Evolutionary conservation across 352 stramenopile species (phyloP).

Genomic region (Saprolegnia diclina): DNA sequence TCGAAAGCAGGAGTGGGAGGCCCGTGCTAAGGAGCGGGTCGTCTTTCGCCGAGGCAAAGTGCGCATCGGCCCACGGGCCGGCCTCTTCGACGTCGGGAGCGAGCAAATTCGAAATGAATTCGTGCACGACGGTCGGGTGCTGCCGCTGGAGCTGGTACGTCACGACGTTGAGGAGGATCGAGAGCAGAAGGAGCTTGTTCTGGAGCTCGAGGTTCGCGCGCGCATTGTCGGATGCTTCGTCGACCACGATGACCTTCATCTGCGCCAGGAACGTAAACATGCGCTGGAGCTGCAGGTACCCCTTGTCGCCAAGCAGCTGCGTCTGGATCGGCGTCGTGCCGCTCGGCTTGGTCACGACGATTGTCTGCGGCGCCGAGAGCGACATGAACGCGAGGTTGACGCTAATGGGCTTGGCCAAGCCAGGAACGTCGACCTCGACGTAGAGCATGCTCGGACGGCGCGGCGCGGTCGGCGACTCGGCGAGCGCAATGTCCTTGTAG

Average conservation of each 20-base stretch:
- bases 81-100: constrained; percentile 41
- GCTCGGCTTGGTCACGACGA: constrained; percentile 51
- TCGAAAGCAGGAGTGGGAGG: constrained; percentile 63
- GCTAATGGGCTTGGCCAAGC: constrained; percentile 61
- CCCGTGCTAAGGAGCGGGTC: constrained; percentile 49
- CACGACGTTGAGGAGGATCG: constrained; percentile 79
- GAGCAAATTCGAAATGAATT: constrained; percentile 40
- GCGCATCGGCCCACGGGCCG: constrained; percentile 47
- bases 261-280: constrained; percentile 80
- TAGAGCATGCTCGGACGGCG: constrained; percentile 73
- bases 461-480: constrained; percentile 39
- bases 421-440: constrained; percentile 69
- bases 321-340: constrained; percentile 41
- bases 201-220: constrained; percentile 68
- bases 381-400: constrained; percentile 81
- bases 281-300: constrained; percentile 82
- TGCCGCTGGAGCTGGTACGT: constrained; percentile 71
- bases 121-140: constrained; percentile 38
- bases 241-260: constrained; percentile 62
- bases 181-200: constrained; percentile 79
- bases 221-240: constrained; percentile 37
- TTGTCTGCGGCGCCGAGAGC: constrained; percentile 72
- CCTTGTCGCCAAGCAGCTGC: constrained; percentile 73
- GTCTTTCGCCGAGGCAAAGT: neutral
- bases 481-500: constrained; percentile 61